phyloP scores from a whole-genome alignment of 257 asterid genomes.

The Solanum pennellii region DNA sequence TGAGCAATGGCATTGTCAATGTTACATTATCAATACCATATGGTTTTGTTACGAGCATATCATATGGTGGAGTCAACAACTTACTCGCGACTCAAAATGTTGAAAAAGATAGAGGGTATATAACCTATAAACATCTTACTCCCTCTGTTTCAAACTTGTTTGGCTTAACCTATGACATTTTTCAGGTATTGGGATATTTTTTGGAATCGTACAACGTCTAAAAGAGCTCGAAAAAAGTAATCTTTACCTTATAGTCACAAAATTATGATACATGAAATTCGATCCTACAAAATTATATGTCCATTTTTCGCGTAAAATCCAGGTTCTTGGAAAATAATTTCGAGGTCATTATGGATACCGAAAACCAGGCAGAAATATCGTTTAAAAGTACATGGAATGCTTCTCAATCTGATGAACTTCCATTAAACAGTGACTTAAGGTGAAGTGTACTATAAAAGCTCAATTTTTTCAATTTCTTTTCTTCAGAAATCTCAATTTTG shows the following conservation, averaged over 20 bases:
- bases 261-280: neutral
- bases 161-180: neutral
- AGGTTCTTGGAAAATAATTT: constrained; percentile 44
- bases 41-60: constrained; percentile 40
- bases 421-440: constrained; percentile 80
- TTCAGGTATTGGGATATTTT: constrained; percentile 81
- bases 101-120: constrained; percentile 54
- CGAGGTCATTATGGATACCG: constrained; percentile 28
- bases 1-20: constrained; percentile 53
- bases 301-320: neutral
- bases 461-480: neutral
- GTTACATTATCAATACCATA: constrained; percentile 52
- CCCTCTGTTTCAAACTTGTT: neutral
- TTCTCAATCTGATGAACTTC: constrained; percentile 12
- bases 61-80: constrained; percentile 53
- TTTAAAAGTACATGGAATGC: constrained; percentile 35
- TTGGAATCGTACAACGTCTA: constrained; percentile 34
- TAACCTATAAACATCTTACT: neutral
- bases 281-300: neutral
- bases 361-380: constrained; percentile 61
- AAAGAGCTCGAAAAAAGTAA: constrained; percentile 35
- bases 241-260: neutral
- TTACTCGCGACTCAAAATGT: constrained; percentile 27
- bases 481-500: neutral
- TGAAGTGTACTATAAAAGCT: neutral